Conservation (phyloP, 2,329 filamentous ascomycete genomes). For the Chaetothyriales sp. region DNA sequence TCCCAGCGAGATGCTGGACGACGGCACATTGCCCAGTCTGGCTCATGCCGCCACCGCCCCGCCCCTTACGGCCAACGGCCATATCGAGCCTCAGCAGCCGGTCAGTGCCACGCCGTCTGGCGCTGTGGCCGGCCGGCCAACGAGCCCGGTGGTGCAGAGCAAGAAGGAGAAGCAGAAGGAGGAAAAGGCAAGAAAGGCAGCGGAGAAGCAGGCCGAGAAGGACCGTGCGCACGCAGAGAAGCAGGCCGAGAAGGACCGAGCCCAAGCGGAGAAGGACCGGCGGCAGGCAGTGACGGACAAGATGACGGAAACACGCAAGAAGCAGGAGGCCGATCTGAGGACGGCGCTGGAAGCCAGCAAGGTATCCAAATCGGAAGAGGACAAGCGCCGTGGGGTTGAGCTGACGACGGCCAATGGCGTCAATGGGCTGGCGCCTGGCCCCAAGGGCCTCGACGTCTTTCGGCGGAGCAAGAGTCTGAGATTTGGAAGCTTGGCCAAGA, state of each 20-base stretch:
- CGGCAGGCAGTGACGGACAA: constrained; percentile 42
- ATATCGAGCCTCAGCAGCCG: constrained; percentile 11
- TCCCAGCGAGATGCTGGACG: constrained; percentile 17
- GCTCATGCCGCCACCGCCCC: constrained; percentile 56
- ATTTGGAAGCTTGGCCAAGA: constrained; percentile 15
- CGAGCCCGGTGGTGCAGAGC: constrained; percentile 32
- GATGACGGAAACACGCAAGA: constrained; percentile 43
- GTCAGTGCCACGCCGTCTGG: constrained; percentile 15
- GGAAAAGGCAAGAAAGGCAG: constrained; percentile 44
- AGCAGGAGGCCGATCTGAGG: constrained; percentile 50
- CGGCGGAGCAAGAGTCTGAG: constrained; percentile 42
- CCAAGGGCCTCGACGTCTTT: constrained; percentile 47
- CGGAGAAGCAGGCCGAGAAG: constrained; percentile 37
- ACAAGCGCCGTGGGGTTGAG: constrained; percentile 23
- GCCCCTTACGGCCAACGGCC: constrained; percentile 18
- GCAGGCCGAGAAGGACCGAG: constrained; percentile 41
- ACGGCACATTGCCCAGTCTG: constrained; percentile 38
- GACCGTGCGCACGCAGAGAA: constrained; percentile 35
- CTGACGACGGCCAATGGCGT: constrained; percentile 1
- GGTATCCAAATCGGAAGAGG: constrained; percentile 44
- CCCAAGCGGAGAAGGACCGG: constrained; percentile 45
- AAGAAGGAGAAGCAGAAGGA: constrained; percentile 52
- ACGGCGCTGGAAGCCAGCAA: constrained; percentile 55
- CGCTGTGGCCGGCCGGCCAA: constrained; percentile 18
- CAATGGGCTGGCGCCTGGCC: not conserved